Evolutionary conservation across 2,329 filamentous ascomycete genomes (phyloP), one percentile per base, ranked within the genome.

Genomic region (Knufia fluminis): DNA sequence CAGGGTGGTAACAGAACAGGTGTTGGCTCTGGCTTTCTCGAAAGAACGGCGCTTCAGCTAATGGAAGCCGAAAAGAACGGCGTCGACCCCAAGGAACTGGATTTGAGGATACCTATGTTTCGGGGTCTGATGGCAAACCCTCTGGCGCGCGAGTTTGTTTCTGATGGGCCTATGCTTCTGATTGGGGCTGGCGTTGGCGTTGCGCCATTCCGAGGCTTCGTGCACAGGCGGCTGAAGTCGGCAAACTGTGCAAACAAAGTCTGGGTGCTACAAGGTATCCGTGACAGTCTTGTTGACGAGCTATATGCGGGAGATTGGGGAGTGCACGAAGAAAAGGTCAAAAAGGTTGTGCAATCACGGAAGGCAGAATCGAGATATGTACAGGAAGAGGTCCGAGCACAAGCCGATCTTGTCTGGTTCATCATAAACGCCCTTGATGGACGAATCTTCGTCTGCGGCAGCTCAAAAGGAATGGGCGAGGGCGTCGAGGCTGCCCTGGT

Each of bases 211-310:
- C 83, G 92, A 43, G 92, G 92, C 51, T 98, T 98, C 66, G 94
- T 98, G 39, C 86, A 97, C 70, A 87, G 94, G 52, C 80, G 90
- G 10, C 76, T 96, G 50, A 91, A 91, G 75, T 92, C 89, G 54
- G 90, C 90, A 62, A 96, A 94, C 70, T 95, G 90, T 63, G 89
- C 88, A 55, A 96, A 96, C 75, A 96, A 96, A 71, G 91, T 96
- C 60, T 96, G 90, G 90, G 86, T 96, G 40, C 78, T 96, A 39
- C 90, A 96, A 69, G 90, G 90, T 33, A 82, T 95, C 40, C 85
- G 90, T n/a, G 92, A 98, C 69, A 89, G 86, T 22, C 79, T 94
- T 36, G 80, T 97, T 19, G 92, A 98, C 62, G 92, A 98, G 69
- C 82, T 98, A 35, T 98, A 98, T 72, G 87, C 83, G 51, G 92